Evolutionary conservation across 2,329 filamentous ascomycete species (phyloP), one percentile per base, ranked within the genome.

Genomic region (Xylaria sp.): DNA sequence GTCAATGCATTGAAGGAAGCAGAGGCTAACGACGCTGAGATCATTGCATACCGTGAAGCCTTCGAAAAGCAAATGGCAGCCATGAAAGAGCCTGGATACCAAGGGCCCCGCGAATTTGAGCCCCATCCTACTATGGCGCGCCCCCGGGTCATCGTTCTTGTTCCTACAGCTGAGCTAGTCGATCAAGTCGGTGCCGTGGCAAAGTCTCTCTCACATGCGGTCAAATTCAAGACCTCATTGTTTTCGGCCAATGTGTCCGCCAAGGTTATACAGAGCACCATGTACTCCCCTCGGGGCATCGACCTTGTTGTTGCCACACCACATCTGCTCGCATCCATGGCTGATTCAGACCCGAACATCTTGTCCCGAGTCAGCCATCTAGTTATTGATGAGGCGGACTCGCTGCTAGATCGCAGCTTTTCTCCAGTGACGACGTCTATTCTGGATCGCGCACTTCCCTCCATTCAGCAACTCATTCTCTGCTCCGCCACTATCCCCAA

Each of bases 401-500:
- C 93, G 3, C 86, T 99, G 9, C 86, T 99, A 68, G 96, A 99
- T 78, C 90, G 93, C 60, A 96, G 92, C 61, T 99, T 99, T 79
- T 85, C 90, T 3, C 89, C 92, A 1, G 88, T 90, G 23, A 98
- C 95, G 0, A 90, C 87, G 10, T 85, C 86, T 57, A 91, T 99
- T 67, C 85, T 99, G 66, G 91, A 96, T 71, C 90, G 90, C 60
- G 86, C 90, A 1, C 84, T 87, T 6, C 92, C 94, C 0, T 95
- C 92, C 0, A 79, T 98, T 47, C 87, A 92, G 72, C 91, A 97
- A 74, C 83, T 99, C 23, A 84, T 99, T 47, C 86, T 98, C 66
- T 99, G 95, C 81, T 98, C 94, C 3, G 95, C 95, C 53, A 99
- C 95, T 4, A 98, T 99, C 64, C 95, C 96, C 1, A 87, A 90